Conservation (phyloP, 441 rosid species). For the Populus hybrid region DNA sequence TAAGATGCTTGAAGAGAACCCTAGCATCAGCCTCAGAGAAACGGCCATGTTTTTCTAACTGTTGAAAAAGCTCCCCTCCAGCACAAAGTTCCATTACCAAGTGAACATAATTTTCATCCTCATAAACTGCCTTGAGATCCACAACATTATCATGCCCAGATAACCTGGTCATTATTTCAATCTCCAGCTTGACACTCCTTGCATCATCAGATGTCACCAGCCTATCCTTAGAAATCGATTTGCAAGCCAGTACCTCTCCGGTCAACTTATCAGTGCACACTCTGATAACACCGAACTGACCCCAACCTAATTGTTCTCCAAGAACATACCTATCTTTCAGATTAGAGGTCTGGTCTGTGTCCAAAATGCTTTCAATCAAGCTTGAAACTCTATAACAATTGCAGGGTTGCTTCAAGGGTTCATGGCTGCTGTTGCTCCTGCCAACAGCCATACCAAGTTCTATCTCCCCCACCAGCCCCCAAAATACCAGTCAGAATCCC, state of each 20-base stretch:
- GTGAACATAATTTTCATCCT: constrained; percentile 59
- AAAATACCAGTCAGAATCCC: constrained; percentile 14
- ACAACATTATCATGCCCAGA: constrained; percentile 72
- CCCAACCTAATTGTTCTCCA: constrained; percentile 62
- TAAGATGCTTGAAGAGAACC: constrained; percentile 54
- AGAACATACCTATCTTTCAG: constrained; percentile 12
- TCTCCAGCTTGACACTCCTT: constrained; percentile 57
- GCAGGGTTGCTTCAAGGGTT: no score
- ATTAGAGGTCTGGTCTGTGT: no score
- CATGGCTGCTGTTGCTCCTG: no score
- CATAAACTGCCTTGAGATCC: constrained; percentile 64
- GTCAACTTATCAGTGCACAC: constrained; percentile 55
- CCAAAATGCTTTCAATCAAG: no score
- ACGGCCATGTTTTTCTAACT: constrained; percentile 50
- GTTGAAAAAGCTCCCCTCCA: constrained; percentile 67
- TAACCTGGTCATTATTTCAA: constrained; percentile 59
- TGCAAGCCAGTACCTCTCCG: constrained; percentile 58
- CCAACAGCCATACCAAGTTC: no score
- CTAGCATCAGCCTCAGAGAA: constrained; percentile 53
- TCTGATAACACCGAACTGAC: constrained; percentile 66
- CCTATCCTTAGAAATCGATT: constrained; percentile 61
- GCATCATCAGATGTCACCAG: constrained; percentile 52
- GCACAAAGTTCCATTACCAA: constrained; percentile 77
- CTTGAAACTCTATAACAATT: no score
- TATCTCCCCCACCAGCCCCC: constrained; percentile 11